These are phyloP conservation scores for Rosa lucieae DNA, from an alignment of 306 rosid genomes.

Conservation along the genomic window DNA sequence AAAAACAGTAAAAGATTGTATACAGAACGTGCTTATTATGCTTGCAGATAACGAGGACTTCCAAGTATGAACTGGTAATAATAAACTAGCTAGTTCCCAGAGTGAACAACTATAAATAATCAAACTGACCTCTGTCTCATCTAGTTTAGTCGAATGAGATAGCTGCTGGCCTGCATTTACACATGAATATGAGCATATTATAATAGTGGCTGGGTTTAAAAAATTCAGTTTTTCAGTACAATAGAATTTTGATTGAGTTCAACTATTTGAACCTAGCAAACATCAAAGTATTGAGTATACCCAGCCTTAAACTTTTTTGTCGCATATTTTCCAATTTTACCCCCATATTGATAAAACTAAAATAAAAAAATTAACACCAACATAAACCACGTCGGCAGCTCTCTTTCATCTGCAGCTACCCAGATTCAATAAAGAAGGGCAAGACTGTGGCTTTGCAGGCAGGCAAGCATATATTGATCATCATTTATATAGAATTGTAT, in stretches of 20 bases:
- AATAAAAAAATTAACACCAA: too few relatives aligned
- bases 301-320: too few relatives aligned
- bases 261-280: too few relatives aligned
- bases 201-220: neutral
- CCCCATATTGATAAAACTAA: too few relatives aligned
- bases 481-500: too few relatives aligned
- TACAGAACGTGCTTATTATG: neutral
- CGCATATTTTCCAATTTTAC: too few relatives aligned
- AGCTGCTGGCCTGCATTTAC: neutral
- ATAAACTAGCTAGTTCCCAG: neutral
- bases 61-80: neutral
- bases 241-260: neutral
- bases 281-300: too few relatives aligned
- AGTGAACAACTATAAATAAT: neutral
- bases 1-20: neutral
- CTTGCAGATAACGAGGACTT: neutral
- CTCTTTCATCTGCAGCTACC: too few relatives aligned
- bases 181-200: neutral
- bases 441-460: too few relatives aligned
- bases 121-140: neutral
- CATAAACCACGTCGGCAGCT: too few relatives aligned
- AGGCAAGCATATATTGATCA: too few relatives aligned
- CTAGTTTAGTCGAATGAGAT: constrained; percentile 1
- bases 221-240: neutral
- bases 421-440: too few relatives aligned